These are phyloP conservation scores for Phytophthora ramorum DNA, from an alignment of 352 stramenopile genomes.

Conservation along the genomic window DNA sequence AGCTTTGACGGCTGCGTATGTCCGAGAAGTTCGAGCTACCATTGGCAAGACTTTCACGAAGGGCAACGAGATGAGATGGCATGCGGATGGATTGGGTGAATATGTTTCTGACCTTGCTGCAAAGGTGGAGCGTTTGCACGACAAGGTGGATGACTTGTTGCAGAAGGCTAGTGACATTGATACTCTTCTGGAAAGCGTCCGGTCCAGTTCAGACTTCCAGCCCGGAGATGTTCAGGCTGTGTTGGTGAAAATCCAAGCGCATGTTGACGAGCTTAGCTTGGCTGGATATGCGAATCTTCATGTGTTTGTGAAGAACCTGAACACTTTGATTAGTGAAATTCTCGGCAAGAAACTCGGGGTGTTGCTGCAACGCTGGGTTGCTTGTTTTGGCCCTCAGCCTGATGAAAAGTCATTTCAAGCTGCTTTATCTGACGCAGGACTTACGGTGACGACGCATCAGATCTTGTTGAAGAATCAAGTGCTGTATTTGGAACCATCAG, in stretches of 20 bases:
- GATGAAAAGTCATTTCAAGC: slow-evolving; percentile 69
- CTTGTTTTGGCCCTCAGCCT: slow-evolving; percentile 62
- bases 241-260: slow-evolving; percentile 90
- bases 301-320: slow-evolving; percentile 93
- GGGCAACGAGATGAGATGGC: slow-evolving; percentile 90
- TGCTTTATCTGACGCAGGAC: slow-evolving; percentile 49
- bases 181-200: slow-evolving; percentile 85
- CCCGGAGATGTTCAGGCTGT: slow-evolving; percentile 56
- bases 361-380: slow-evolving; percentile 72
- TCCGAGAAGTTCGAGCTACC: slow-evolving; percentile 82
- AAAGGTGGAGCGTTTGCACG: slow-evolving; percentile 96
- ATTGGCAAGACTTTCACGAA: slow-evolving; percentile 92
- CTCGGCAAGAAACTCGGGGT: slow-evolving; percentile 82
- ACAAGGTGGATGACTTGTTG: slow-evolving; percentile 97
- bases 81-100: slow-evolving; percentile 86
- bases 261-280: slow-evolving; percentile 95
- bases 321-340: slow-evolving; percentile 86
- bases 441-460: slow-evolving; percentile 82
- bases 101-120: slow-evolving; percentile 90
- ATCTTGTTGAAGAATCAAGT: slow-evolving; percentile 97
- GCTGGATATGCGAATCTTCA: slow-evolving; percentile 94
- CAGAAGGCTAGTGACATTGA: slow-evolving; percentile 94
- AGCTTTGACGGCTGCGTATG: slow-evolving; percentile 71
- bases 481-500: slow-evolving; percentile 95
- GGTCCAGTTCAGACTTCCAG: slow-evolving; percentile 62